Evolutionary conservation across 164 flowering plant species (phyloP), one percentile per base, ranked within the genome.

Genomic region (Litsea cubeba): DNA sequence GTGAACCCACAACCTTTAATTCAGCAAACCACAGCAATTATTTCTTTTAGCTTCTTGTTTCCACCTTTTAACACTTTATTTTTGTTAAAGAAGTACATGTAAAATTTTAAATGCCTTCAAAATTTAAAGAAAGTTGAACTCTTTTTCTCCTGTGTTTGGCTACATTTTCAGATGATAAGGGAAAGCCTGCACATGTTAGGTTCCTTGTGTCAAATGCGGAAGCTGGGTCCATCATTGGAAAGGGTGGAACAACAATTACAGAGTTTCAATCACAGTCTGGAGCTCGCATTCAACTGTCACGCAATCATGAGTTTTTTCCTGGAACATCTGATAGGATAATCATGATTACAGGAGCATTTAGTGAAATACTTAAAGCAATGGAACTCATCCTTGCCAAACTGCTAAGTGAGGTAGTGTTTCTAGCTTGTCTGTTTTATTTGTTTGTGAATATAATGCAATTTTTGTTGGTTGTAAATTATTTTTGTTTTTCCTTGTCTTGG

Each of bases 141-240:
- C 68, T 70, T 26, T 70, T 30, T 65, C 15, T 12, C 32, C 4
- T 64, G 14, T 73, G 5, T 5, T 14, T 8, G 26, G 46, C 5
- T 65, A 40, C 17, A 7, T 25, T 74, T n/a, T 69, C 85, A 91
- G 94, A 87, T 70, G 75, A 79, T 69, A 78, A 75, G 68, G 98
- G 92, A 86, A 92, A 76, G 80, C 78, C 86, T 6, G 84, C 94
- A 71, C 84, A 89, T 72, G 72, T 96, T 23, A 90, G 87, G 82
- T 96, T 96, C 81, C 97, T 96, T 71, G 91, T 94, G 63, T 94
- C 99, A 64, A 96, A 96, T 86, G 91, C 95, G 30, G 97, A 91
- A 73, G 99, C 99, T 71, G 99, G 99, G 76, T 91, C 97, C 70
- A 87, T 96, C 62, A 96, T 96, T 79, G 99, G 99, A 69, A 96